Conservation (phyloP, 2,329 filamentous ascomycete species). For the Fusarium haematococcum region DNA sequence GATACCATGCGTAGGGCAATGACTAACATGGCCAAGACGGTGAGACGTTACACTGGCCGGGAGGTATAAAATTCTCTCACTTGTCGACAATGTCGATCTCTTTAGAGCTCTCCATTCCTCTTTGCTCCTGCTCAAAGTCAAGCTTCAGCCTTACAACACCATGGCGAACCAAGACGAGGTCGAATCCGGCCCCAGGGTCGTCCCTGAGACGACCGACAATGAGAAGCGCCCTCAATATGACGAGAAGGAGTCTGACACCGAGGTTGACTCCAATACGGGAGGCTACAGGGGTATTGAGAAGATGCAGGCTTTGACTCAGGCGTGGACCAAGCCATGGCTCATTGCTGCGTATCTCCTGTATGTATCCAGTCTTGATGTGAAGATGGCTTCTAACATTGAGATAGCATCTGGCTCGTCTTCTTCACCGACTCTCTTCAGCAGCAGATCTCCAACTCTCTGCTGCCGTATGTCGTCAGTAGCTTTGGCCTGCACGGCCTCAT, state of each 20-base stretch:
- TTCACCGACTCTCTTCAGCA: conserved; percentile 51
- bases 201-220: neutral
- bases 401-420: conserved; percentile 55
- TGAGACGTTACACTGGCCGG: conserved; percentile 7
- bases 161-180: conserved; percentile 8
- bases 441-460: conserved; percentile 19
- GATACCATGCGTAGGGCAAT: neutral
- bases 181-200: conserved; percentile 3
- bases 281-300: conserved; percentile 46
- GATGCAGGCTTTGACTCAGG: conserved; percentile 50
- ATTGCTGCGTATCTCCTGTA: conserved; percentile 49
- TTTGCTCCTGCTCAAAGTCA: neutral
- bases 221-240: neutral
- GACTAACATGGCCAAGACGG: neutral
- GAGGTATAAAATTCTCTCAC: neutral
- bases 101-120: neutral
- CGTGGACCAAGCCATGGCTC: conserved; percentile 52
- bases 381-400: conserved; percentile 3
- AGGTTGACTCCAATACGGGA: conserved; percentile 7
- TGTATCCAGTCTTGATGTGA: neutral
- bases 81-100: neutral
- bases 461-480: conserved; percentile 50
- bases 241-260: neutral
- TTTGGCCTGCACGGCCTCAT: conserved; percentile 61
- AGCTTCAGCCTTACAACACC: neutral